phyloP scores from a whole-genome alignment of 208 protist genomes.

The Trypanosoma cruzi region DNA sequence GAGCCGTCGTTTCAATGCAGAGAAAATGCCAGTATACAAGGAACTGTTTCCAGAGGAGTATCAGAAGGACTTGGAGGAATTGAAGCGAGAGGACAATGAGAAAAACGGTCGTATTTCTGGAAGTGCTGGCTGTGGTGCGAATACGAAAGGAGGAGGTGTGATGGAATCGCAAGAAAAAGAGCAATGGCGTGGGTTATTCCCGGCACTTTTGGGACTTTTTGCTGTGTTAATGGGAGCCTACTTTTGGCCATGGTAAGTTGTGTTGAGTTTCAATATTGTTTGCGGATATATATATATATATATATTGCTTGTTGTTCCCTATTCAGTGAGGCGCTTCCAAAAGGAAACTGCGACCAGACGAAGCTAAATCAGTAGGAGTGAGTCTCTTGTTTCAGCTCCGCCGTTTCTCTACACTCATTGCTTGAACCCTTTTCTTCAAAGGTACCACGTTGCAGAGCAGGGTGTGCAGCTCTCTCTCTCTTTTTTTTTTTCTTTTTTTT shows the following conservation, averaged over 20 bases:
- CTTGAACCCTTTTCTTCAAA: no score
- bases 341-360: no score
- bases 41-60: conserved; percentile 6
- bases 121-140: neutral
- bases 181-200: neutral
- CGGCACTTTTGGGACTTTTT: neutral
- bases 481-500: neutral
- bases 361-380: no score
- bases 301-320: neutral
- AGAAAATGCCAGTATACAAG: conserved; percentile 9
- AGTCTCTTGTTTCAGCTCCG: no score
- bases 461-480: neutral
- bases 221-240: neutral
- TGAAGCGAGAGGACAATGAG: neutral
- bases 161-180: neutral
- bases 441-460: no score
- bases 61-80: neutral
- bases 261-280: no score
- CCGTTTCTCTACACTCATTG: no score
- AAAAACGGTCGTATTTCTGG: neutral
- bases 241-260: neutral
- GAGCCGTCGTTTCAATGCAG: conserved; percentile 21
- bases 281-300: neutral
- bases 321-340: no score
- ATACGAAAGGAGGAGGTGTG: neutral